Conservation (phyloP, 352 stramenopile genomes). For the Globisporangium rhizosaccharum region DNA sequence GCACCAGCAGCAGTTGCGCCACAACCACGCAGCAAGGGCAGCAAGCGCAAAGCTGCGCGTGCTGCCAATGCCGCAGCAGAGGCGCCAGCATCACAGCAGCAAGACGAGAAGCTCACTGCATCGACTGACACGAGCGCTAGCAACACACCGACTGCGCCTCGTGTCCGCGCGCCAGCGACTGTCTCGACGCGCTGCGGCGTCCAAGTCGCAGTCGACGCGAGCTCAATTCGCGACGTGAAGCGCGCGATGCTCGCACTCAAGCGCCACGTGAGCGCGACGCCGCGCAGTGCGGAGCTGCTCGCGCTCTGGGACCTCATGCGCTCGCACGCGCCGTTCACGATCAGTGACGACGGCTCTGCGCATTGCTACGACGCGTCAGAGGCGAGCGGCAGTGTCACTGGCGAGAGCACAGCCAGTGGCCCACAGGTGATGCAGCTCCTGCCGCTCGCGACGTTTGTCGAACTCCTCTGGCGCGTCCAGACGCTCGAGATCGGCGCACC, state of each 20-base stretch:
- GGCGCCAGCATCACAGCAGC: constrained; percentile 10
- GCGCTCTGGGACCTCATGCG: constrained; percentile 24
- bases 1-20: not conserved
- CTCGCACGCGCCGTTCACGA: constrained; percentile 24
- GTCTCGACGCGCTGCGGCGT: constrained; percentile 6
- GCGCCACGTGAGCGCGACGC: constrained; percentile 14
- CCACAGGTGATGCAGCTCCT: constrained; percentile 30
- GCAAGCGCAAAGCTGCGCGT: not conserved
- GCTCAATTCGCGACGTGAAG: constrained; percentile 6
- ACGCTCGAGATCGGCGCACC: constrained; percentile 13
- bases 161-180: not conserved
- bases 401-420: not conserved
- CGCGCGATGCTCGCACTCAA: constrained; percentile 21
- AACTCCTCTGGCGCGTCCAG: constrained; percentile 8
- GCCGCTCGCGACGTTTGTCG: constrained; percentile 25
- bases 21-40: not conserved
- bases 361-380: constrained; percentile 10
- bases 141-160: not conserved
- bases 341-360: constrained; percentile 8
- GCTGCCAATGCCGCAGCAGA: constrained; percentile 3
- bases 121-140: not conserved
- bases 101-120: not conserved
- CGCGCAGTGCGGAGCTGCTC: constrained; percentile 15
- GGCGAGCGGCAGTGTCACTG: not conserved
- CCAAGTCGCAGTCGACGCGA: constrained; percentile 1